Conservation (phyloP, 192 early-diverging fungal genomes). For the Backusella psychrophila region DNA sequence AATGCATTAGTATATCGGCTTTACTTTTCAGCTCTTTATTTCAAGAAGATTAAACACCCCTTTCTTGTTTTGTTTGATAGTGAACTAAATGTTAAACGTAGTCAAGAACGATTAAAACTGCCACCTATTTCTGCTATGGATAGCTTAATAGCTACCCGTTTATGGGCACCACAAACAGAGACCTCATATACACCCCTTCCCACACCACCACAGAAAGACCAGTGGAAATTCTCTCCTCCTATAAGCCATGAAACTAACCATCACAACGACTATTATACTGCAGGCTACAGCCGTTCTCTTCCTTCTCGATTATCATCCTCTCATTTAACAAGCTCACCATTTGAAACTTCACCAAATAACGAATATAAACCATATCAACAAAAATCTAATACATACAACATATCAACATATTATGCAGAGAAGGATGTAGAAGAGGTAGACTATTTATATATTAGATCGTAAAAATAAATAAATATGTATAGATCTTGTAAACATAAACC, state of each 20-base stretch:
- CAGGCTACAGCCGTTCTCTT: background rate
- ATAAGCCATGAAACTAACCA: background rate
- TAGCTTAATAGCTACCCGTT: background rate
- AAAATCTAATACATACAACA: background rate
- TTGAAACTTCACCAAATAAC: background rate
- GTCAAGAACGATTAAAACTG: background rate
- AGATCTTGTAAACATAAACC: background rate
- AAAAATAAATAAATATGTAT: background rate
- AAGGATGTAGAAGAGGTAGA: conserved; percentile 8
- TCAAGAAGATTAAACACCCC: background rate
- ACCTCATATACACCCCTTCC: background rate
- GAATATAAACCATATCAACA: background rate
- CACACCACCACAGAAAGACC: background rate
- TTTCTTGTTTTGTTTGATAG: background rate
- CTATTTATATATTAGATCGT: background rate
- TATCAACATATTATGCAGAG: background rate
- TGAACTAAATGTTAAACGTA: background rate
- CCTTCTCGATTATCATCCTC: background rate
- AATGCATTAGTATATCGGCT: conserved; percentile 2
- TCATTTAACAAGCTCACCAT: background rate
- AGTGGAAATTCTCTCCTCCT: conserved; percentile 4
- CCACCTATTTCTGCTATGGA: conserved; percentile 18
- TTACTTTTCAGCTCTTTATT: background rate
- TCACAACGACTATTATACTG: background rate
- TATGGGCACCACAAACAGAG: background rate